Evolutionary conservation across 148 eudicot species (phyloP), one percentile per base, ranked within the genome.

Genomic region (Chenopodium berlandieri): DNA sequence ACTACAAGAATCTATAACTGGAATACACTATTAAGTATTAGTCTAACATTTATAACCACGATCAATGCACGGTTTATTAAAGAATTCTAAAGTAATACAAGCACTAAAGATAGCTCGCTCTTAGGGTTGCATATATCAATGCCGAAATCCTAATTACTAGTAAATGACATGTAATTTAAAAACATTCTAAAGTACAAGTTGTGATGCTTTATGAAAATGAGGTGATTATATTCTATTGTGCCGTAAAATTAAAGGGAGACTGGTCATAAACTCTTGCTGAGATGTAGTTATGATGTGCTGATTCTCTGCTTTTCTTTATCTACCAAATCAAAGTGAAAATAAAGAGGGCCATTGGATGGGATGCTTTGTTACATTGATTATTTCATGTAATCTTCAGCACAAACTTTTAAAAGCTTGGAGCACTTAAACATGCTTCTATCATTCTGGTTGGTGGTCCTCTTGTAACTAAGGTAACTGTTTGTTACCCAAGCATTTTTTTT

Each of bases 111-210:
- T 9, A 2, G 54, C 14, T 50, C 12, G 16, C 2, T 0, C 54
- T 50, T 50, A 50, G 14, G 54, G 54, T 9, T 50, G 54, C 54
- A 50, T 50, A 10, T 12, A 50, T 50, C 54, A 50, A 50, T 10
- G 14, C 14, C 16, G 54, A 10, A 50, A 50, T 50, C 14, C 14
- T 10, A 30, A 82, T 48, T 23, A 66, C 79, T 44, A 48, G 64
- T 74, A 82, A 47, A 76, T 54, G 63, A 75, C 82, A 82, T 83
- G 81, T 83, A 80, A 80, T 40, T 40, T 85, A 73, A 82, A 88
- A 89, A 87, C 91, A 89, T 85, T 86, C 88, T 77, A 88, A 86
- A 88, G 90, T 81, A 84, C 66, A 75, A 71, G 12, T 77, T 85
- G 69, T 79, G 74, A 74, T 79, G 81, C 84, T 86, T 88, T 81